These are phyloP conservation scores for Quercus ilex DNA, from an alignment of 306 rosid species.

Conservation along the genomic window DNA sequence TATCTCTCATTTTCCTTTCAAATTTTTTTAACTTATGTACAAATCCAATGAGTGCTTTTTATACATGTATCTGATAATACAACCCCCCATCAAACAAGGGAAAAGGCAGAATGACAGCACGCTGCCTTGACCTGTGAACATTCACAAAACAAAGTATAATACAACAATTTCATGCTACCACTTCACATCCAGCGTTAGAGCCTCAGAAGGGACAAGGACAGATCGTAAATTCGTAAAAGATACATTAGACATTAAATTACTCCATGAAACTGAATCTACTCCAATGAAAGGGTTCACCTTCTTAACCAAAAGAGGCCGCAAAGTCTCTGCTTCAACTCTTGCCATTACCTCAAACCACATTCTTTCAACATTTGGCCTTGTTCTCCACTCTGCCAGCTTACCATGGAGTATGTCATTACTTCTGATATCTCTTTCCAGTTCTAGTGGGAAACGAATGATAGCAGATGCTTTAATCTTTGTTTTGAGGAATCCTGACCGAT, in stretches of 20 bases:
- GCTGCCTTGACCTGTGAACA: conserved; percentile 6
- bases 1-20: conserved; percentile 3
- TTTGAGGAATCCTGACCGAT: conserved; percentile 44
- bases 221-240: conserved; percentile 72
- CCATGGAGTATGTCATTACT: conserved; percentile 23
- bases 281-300: conserved; percentile 53
- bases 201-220: conserved; percentile 68
- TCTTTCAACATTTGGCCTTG: conserved; percentile 53
- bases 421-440: conserved; percentile 52
- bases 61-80: conserved; percentile 23
- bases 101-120: conserved; percentile 19
- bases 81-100: conserved; percentile 21
- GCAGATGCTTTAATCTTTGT: conserved; percentile 66
- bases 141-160: conserved; percentile 3
- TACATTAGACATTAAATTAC: conserved; percentile 67
- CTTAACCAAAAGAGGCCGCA: conserved; percentile 51
- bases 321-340: conserved; percentile 45
- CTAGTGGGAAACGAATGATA: conserved; percentile 53
- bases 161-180: conserved; percentile 57
- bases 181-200: conserved; percentile 84
- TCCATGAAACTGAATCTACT: conserved; percentile 70
- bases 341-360: conserved; percentile 66
- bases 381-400: conserved; percentile 64
- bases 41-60: conserved; percentile 21
- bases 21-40: conserved; percentile 41